A percentile compares a stretch with the other conserved stretches of the same genome.
Conservation (phyloP, 192 early-diverging fungal genomes). For the Pilaira anomala region DNA sequence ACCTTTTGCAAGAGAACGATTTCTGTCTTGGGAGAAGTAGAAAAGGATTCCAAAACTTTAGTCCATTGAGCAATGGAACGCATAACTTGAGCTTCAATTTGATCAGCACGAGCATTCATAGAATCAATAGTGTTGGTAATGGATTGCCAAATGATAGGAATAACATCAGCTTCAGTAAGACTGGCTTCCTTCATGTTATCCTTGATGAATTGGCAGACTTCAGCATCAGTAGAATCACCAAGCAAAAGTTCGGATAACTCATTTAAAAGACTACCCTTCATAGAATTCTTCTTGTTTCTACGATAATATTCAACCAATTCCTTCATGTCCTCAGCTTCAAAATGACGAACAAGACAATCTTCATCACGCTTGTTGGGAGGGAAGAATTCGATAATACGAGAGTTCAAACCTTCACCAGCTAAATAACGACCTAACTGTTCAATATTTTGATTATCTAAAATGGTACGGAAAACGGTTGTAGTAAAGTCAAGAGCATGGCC, state of each 20-base stretch:
- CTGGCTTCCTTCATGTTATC: constrained; percentile 59
- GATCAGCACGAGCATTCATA: constrained; percentile 72
- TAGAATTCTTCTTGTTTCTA: constrained; percentile 62
- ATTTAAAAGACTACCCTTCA: constrained; percentile 63
- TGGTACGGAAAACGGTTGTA: constrained; percentile 79
- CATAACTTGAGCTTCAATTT: constrained; percentile 73
- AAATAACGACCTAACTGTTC: constrained; percentile 74
- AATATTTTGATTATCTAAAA: constrained; percentile 71
- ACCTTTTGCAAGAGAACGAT: constrained; percentile 81
- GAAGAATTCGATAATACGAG: constrained; percentile 83
- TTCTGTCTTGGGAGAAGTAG: constrained; percentile 79
- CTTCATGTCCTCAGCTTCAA: constrained; percentile 91
- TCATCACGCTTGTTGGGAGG: constrained; percentile 87
- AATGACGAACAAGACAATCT: constrained; percentile 86
- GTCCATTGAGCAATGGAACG: constrained; percentile 66
- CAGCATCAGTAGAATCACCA: constrained; percentile 45
- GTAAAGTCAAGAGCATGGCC: constrained; percentile 79
- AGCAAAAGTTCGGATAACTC: constrained; percentile 53
- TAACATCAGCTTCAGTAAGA: constrained; percentile 76
- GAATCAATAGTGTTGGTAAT: constrained; percentile 79
- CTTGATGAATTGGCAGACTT: constrained; percentile 64
- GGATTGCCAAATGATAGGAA: constrained; percentile 78
- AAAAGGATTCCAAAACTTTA: constrained; percentile 71
- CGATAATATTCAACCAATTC: constrained; percentile 78
- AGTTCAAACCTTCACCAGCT: constrained; percentile 67